Percentiles rank a stretch among this genome's conserved stretches.
phyloP scores from a whole-genome alignment of 202 grass and related monocot species.

The Zizania palustris region DNA sequence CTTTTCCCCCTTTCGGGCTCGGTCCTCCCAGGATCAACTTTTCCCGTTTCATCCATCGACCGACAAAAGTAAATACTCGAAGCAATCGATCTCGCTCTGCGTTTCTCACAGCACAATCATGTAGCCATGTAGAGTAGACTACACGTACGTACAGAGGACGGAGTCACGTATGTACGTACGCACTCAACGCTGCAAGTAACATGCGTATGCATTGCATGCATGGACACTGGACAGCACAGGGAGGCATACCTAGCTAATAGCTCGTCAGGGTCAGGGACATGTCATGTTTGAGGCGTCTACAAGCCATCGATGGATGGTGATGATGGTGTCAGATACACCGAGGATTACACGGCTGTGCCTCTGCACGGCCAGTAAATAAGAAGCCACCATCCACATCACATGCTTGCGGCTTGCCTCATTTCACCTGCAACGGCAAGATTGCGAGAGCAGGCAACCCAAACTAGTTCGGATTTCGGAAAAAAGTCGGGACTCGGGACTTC shows the following conservation, averaged over 20 bases:
- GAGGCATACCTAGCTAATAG: background rate
- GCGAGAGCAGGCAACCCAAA: background rate
- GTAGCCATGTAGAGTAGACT: background rate
- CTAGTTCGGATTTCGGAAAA: background rate
- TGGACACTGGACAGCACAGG: too few species aligned
- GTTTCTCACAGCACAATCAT: too few species aligned
- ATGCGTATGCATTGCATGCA: background rate
- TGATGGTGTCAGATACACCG: constrained; percentile 54
- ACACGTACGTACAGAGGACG: background rate
- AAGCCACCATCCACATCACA: constrained; percentile 29
- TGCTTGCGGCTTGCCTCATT: constrained; percentile 11
- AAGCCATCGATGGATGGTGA: constrained; percentile 36
- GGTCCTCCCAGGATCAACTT: constrained; percentile 51
- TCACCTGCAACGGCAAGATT: background rate
- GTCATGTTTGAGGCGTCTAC: constrained; percentile 17
- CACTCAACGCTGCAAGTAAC: background rate
- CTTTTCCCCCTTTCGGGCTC: constrained; percentile 52
- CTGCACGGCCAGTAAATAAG: constrained; percentile 26
- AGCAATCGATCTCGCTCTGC: background rate
- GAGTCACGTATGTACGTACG: constrained; percentile 9
- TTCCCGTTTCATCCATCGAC: constrained; percentile 8
- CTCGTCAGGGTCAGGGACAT: constrained; percentile 1
- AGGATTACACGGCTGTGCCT: background rate
- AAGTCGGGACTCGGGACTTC: too few species aligned
- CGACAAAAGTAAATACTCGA: constrained; percentile 21